These are phyloP conservation scores for Umbelopsis ramanniana DNA, from an alignment of 192 early-diverging fungal species.

Conservation along the genomic window DNA sequence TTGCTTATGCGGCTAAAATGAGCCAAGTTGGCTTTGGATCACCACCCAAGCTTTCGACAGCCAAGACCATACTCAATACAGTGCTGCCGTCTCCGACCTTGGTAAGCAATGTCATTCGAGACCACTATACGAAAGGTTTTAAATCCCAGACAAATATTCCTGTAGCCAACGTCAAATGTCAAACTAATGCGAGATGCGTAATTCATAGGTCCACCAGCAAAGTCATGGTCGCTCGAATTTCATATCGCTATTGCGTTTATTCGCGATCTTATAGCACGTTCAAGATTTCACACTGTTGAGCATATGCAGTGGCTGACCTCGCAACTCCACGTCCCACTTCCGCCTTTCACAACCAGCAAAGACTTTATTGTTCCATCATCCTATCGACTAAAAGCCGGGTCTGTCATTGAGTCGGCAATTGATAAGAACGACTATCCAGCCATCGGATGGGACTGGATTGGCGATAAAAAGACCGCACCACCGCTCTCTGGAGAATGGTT, in stretches of 20 bases:
- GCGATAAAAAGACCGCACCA: conserved; percentile 20
- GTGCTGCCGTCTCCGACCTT: conserved; percentile 6
- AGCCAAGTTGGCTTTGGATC: conserved; percentile 11
- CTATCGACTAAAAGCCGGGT: conserved; percentile 38
- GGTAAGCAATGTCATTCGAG: conserved; percentile 1
- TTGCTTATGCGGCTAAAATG: conserved; percentile 6
- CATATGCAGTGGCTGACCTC: conserved; percentile 35
- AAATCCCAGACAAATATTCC: neutral
- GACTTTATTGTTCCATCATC: conserved; percentile 22
- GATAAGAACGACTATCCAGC: conserved; percentile 22
- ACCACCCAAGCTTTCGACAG: neutral
- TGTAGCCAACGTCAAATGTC: neutral
- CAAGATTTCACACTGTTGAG: conserved; percentile 34
- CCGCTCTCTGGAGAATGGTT: conserved; percentile 46
- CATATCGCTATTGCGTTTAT: conserved; percentile 35
- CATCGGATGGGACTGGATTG: conserved; percentile 49
- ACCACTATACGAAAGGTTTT: conserved; percentile 14
- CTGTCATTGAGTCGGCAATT: conserved; percentile 33
- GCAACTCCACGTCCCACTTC: conserved; percentile 23
- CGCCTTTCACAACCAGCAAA: conserved; percentile 1
- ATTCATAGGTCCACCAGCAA: conserved; percentile 41
- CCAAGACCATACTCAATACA: conserved; percentile 7
- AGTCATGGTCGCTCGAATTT: conserved; percentile 45
- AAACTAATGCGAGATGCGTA: neutral
- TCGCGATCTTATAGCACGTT: conserved; percentile 26